phyloP scores from a whole-genome alignment of 495 filamentous ascomycete genomes.

The Penicillium dipodomyicola region DNA sequence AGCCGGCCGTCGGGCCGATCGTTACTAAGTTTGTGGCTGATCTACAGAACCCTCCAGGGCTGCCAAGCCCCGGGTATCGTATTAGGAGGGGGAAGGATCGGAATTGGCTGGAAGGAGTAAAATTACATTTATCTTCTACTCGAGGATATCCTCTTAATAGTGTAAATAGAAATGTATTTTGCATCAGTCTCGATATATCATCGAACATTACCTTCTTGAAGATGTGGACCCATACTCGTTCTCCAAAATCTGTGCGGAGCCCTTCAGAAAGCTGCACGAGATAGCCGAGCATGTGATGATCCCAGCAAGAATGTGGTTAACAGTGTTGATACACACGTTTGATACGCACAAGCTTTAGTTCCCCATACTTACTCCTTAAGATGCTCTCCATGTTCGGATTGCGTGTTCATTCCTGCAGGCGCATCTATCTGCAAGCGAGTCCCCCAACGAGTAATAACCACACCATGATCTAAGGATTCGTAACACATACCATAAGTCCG shows the following conservation, averaged over 20 bases:
- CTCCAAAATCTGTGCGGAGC: constrained; percentile 18
- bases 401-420: constrained; percentile 8
- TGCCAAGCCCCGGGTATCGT: constrained; percentile 12
- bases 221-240: neutral
- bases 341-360: constrained; percentile 9
- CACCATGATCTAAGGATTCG: constrained; percentile 12
- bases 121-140: neutral
- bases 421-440: constrained; percentile 5
- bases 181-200: neutral
- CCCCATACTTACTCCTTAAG: neutral
- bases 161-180: neutral
- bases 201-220: neutral
- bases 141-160: neutral
- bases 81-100: constrained; percentile 19
- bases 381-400: neutral
- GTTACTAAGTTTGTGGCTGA: constrained; percentile 11
- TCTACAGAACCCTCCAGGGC: constrained; percentile 4
- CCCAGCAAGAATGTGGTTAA: constrained; percentile 7
- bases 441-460: constrained; percentile 12
- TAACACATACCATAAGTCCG: constrained; percentile 21
- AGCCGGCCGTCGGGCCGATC: constrained; percentile 11
- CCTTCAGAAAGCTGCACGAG: constrained; percentile 15
- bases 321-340: neutral
- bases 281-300: constrained; percentile 33
- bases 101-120: constrained; percentile 1